Conservation (phyloP, 2,329 filamentous ascomycete genomes). For the Helminthosporium solani region DNA sequence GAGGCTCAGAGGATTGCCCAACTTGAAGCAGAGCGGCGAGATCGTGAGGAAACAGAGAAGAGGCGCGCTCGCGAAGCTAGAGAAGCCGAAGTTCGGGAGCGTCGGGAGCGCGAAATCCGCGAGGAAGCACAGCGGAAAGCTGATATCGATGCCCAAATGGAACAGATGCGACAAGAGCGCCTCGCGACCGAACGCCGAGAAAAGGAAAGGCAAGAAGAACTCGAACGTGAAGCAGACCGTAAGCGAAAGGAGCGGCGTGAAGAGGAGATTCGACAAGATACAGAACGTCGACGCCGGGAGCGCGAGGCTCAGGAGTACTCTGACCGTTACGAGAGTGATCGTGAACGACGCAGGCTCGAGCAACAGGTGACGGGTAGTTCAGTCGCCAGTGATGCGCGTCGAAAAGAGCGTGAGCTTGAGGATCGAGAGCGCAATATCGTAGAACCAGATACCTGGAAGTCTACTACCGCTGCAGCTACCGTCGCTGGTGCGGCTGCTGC, state of each 20-base stretch:
- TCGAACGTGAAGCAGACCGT: conserved; percentile 31
- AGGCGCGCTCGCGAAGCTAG: conserved; percentile 24
- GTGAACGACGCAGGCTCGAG: conserved; percentile 25
- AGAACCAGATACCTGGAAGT: conserved; percentile 40
- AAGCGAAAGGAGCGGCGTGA: conserved; percentile 33
- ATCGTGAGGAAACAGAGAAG: conserved; percentile 27
- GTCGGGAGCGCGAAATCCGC: conserved; percentile 18
- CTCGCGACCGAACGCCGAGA: conserved; percentile 19
- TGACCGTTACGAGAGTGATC: conserved; percentile 26
- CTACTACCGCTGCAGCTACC: conserved; percentile 38
- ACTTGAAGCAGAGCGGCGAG: conserved; percentile 27
- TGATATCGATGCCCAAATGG: conserved; percentile 30
- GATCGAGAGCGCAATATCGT: conserved; percentile 37
- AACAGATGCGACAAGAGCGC: conserved; percentile 34
- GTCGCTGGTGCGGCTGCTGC: conserved; percentile 37
- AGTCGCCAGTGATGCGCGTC: conserved; percentile 32
- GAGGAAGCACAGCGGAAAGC: conserved; percentile 21
- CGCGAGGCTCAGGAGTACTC: conserved; percentile 24
- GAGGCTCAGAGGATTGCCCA: conserved; percentile 31
- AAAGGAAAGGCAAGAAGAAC: conserved; percentile 19
- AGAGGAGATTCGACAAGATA: conserved; percentile 28
- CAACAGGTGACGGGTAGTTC: conserved; percentile 33
- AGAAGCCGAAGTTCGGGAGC: conserved; percentile 18
- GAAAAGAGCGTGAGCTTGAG: conserved; percentile 37
- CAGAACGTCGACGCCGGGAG: conserved; percentile 28